Percentiles rank a stretch among this genome's conserved stretches.
These are phyloP conservation scores for Sutorius eximius DNA, from an alignment of 1,284 basidiomycete species.

Conservation along the genomic window DNA sequence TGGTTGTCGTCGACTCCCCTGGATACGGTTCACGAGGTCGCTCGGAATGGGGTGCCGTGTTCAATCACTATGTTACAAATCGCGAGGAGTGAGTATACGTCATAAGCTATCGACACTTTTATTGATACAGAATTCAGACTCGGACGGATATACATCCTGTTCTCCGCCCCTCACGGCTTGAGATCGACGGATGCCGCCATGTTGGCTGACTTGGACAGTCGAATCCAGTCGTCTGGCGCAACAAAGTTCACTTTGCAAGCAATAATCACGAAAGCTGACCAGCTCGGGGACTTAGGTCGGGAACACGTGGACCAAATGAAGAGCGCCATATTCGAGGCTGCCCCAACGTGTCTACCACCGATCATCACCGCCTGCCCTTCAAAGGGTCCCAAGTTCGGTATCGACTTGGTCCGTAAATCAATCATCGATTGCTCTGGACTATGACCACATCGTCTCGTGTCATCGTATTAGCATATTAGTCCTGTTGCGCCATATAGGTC, in stretches of 20 bases:
- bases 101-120: neutral
- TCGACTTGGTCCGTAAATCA: slow-evolving; percentile 54
- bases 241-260: slow-evolving; percentile 61
- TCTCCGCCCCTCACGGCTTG: slow-evolving; percentile 66
- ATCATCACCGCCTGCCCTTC: slow-evolving; percentile 52
- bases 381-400: slow-evolving; percentile 50
- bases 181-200: slow-evolving; percentile 58
- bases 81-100: slow-evolving; percentile 53
- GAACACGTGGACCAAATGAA: slow-evolving; percentile 31
- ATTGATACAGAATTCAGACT: slow-evolving; percentile 43
- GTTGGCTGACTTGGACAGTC: slow-evolving; percentile 51
- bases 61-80: slow-evolving; percentile 59
- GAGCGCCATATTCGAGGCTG: slow-evolving; percentile 40
- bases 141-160: slow-evolving; percentile 64
- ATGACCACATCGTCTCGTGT: slow-evolving; percentile 2
- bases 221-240: slow-evolving; percentile 38
- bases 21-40: slow-evolving; percentile 75
- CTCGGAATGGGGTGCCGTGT: slow-evolving; percentile 68
- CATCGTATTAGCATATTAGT: neutral
- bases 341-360: slow-evolving; percentile 62
- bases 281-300: slow-evolving; percentile 37
- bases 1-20: slow-evolving; percentile 73
- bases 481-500: neutral
- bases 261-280: slow-evolving; percentile 70
- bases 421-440: slow-evolving; percentile 55